A percentile compares a stretch with the other conserved stretches of the same genome.
These are phyloP conservation scores for Phytopythium aichiense DNA, from an alignment of 352 stramenopile genomes.

Conservation along the genomic window DNA sequence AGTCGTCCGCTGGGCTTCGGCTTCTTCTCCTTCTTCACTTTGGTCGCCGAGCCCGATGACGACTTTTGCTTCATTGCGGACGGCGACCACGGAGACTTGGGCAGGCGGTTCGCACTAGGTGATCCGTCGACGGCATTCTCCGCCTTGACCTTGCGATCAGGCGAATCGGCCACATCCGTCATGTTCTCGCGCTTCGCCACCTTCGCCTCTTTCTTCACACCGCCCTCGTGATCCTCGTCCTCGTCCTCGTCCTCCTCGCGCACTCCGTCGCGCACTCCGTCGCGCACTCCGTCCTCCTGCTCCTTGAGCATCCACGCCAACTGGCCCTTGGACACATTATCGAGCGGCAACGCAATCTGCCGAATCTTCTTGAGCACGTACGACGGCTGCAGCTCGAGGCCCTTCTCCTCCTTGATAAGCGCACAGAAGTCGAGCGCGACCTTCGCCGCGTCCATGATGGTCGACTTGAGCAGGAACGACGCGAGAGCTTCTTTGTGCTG, in stretches of 20 bases:
- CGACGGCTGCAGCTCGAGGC: constrained; percentile 45
- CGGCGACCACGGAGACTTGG: constrained; percentile 61
- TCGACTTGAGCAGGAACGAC: constrained; percentile 48
- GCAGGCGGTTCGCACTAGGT: constrained; percentile 23
- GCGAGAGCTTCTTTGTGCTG: constrained; percentile 50
- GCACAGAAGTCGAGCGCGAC: constrained; percentile 67
- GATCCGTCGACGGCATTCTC: constrained; percentile 17
- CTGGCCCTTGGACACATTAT: constrained; percentile 40
- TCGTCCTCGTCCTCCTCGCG: constrained; percentile 26
- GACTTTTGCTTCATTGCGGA: constrained; percentile 62
- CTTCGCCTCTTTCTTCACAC: constrained; percentile 39
- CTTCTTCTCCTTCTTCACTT: constrained; percentile 56
- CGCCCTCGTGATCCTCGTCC: constrained; percentile 15
- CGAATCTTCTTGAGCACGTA: constrained; percentile 75
- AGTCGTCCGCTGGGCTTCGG: constrained; percentile 17
- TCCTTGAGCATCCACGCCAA: constrained; percentile 47
- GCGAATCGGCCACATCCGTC: constrained; percentile 22
- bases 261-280: background rate
- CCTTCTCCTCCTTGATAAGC: constrained; percentile 31
- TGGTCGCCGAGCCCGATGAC: constrained; percentile 12
- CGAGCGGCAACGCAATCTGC: constrained; percentile 50
- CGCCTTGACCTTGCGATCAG: constrained; percentile 16
- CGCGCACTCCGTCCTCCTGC: background rate
- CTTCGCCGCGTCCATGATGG: constrained; percentile 61
- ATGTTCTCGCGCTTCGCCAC: constrained; percentile 40